A percentile compares a stretch with the other conserved stretches of the same genome.
phyloP scores from a whole-genome alignment of 2,329 filamentous ascomycete species.

The Rhynchosporium agropyri region DNA sequence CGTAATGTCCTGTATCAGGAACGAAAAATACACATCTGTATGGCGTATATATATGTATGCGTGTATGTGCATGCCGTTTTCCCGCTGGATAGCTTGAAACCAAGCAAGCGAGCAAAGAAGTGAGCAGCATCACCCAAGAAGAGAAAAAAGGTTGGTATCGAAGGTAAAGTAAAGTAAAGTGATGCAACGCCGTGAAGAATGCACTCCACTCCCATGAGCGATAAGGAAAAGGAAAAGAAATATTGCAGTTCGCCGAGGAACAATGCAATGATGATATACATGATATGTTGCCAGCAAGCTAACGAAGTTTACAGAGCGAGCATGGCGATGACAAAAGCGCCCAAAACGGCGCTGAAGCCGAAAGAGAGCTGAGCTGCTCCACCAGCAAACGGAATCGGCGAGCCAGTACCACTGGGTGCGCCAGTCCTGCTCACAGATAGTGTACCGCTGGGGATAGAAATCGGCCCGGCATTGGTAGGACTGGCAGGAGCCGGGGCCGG shows the following conservation, averaged over 20 bases:
- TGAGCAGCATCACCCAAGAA: too few species aligned
- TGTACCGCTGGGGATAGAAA: constrained; percentile 27
- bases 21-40: constrained; percentile 22
- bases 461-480: constrained; percentile 31
- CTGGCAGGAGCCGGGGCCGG: constrained; percentile 42
- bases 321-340: constrained; percentile 35
- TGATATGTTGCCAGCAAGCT: background rate
- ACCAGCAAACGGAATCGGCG: constrained; percentile 44
- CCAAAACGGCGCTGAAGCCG: constrained; percentile 36
- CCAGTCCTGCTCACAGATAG: constrained; percentile 27
- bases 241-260: too few species aligned
- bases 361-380: constrained; percentile 37
- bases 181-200: constrained; percentile 4
- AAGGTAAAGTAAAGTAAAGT: constrained; percentile 25
- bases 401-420: constrained; percentile 36
- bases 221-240: too few species aligned
- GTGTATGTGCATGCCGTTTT: background rate
- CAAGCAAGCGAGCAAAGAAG: too few species aligned
- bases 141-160: constrained; percentile 28
- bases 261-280: background rate
- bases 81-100: too few species aligned
- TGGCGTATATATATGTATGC: constrained; percentile 12
- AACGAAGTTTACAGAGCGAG: constrained; percentile 33
- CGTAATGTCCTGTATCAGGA: constrained; percentile 33
- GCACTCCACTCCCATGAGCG: background rate